These are phyloP conservation scores for Sphaerobolus stellatus DNA, from an alignment of 1,284 basidiomycete species.

Conservation along the genomic window DNA sequence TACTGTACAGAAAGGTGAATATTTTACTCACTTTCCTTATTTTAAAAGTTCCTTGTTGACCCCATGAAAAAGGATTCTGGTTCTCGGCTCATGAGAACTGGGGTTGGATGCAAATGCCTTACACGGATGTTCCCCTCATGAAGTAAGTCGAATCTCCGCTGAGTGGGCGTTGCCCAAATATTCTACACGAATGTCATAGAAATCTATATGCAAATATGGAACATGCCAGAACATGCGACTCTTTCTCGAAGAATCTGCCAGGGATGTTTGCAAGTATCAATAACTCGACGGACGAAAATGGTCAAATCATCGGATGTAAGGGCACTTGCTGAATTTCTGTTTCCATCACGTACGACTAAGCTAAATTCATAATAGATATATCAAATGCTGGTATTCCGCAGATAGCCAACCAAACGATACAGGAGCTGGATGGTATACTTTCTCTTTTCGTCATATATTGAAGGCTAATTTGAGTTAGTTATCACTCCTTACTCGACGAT, in stretches of 20 bases:
- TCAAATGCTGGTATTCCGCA: slow-evolving; percentile 8
- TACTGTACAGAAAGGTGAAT: slow-evolving; percentile 8
- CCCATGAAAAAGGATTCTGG: slow-evolving; percentile 2
- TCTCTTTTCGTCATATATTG: neutral
- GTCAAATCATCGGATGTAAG: slow-evolving; percentile 8
- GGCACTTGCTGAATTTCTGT: neutral
- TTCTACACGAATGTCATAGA: too few species aligned
- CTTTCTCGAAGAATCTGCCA: neutral
- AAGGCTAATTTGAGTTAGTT: neutral
- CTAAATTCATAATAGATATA: slow-evolving; percentile 5
- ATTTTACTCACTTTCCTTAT: too few species aligned
- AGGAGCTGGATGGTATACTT: slow-evolving; percentile 5
- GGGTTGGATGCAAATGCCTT: slow-evolving; percentile 9
- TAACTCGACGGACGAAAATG: slow-evolving; percentile 4
- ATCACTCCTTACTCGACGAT: slow-evolving; percentile 10
- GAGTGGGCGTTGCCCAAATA: too few species aligned
- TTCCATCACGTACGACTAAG: too few species aligned
- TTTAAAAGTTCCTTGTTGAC: neutral
- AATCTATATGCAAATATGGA: slow-evolving; percentile 9
- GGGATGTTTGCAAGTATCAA: slow-evolving; percentile 10
- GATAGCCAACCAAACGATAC: slow-evolving; percentile 3
- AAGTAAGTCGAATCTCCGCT: too few species aligned
- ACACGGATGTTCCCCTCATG: slow-evolving; percentile 6
- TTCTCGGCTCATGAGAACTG: slow-evolving; percentile 10
- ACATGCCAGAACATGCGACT: slow-evolving; percentile 5